Conservation (phyloP, 345 rosid species). For the Boechera stricta region DNA sequence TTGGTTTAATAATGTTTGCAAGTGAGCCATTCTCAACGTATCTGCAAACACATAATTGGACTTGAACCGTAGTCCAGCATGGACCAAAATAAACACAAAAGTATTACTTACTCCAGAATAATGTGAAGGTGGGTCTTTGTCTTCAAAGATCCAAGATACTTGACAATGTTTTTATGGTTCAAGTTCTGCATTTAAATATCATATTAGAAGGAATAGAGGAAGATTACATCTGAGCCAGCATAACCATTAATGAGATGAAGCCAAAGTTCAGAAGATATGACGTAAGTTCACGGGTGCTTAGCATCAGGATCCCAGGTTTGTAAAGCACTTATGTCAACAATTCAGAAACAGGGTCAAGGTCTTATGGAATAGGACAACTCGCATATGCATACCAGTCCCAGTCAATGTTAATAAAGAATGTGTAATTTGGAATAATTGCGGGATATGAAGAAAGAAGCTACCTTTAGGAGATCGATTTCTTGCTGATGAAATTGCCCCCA, state of each 20-base stretch:
- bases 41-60: slow-evolving; percentile 50
- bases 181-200: slow-evolving; percentile 62
- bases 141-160: slow-evolving; percentile 94
- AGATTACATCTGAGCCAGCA: background rate
- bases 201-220: slow-evolving; percentile 15
- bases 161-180: slow-evolving; percentile 98
- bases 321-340: background rate
- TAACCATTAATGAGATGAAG: background rate
- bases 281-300: slow-evolving; percentile 5
- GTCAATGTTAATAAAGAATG: background rate
- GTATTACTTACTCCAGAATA: slow-evolving; percentile 84
- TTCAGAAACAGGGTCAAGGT: slow-evolving; percentile 14
- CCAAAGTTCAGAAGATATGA: slow-evolving; percentile 5
- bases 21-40: slow-evolving; percentile 99
- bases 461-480: slow-evolving; percentile 99
- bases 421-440: background rate
- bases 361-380: background rate
- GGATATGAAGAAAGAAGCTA: slow-evolving; percentile 41
- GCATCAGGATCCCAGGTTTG: background rate
- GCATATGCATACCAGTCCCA: background rate
- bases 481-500: slow-evolving; percentile 63
- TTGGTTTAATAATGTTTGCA: slow-evolving; percentile 97
- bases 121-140: slow-evolving; percentile 95
- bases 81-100: slow-evolving; percentile 21
- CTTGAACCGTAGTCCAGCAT: slow-evolving; percentile 27